Evolutionary conservation across 2,329 filamentous ascomycete genomes (phyloP), one percentile per base, ranked within the genome.

Genomic region (Colletotrichum filicis): DNA sequence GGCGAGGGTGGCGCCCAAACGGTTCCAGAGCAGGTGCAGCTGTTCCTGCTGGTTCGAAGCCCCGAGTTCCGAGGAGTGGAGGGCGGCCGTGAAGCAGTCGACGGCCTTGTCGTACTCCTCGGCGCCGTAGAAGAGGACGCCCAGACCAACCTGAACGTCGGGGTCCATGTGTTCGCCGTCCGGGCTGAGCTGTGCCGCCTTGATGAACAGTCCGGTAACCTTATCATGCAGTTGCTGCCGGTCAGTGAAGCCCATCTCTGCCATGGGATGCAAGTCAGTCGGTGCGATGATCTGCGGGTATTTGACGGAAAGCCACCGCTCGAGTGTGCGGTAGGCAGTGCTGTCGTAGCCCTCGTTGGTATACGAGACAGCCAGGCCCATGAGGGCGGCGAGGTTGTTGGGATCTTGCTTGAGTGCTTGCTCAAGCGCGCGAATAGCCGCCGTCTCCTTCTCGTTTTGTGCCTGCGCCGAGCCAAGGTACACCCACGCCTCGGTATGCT

Each of bases 291-390:
- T 91, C 46, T 91, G 87, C 7, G 97, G 95, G 83, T 99, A 99
- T 83, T 97, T 97, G 79, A 94, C 91, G n/a, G 95, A 94, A 35
- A 99, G 89, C 97, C 97, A 99, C 76, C 96, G 94, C 85, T 99
- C 97, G 16, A 99, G 89, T 11, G 96, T 98, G 67, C 96, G 92
- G 87, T 98, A 99, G 60, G 97, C 96, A 24, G 95, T 97, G 80
- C 94, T 96, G 83, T 99, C 97, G 84, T 98, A 99, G 75, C 96
- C 97, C 85, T 99, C 97, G 84, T 99, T 99, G 60, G 97, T 99
- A 83, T 99, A 99, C 5, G 94, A 97, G 24, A 99, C 96, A 16
- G 96, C 95, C 65, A 99, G 87, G 1, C 95, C 95, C 96, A 99
- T 98, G 58, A 99, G 88, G 0, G 95, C 96, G 73, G 94, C 91